Base-by-base conservation (phyloP, 2,329 filamentous ascomycete genomes). In the Dactylellina leptospora region DNA sequence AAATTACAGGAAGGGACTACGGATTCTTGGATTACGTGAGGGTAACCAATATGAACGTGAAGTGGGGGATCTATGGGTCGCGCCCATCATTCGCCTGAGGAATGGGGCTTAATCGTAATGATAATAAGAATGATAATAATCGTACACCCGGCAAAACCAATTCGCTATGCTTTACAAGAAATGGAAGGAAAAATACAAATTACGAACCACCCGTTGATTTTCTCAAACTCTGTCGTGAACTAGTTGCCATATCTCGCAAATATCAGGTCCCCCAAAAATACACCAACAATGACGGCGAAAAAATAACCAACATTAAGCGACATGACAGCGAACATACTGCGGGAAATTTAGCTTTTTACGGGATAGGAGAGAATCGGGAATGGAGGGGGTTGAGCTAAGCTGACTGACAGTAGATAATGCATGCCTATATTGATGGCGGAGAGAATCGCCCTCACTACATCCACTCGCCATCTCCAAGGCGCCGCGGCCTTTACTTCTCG, bases 311-410 rank as follows among this genome's bases (percentile, higher is more conserved):
- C 85, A 76, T 95, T 95, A 82, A 91, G 87, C 0, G 90, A 93
- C 91, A 95, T 96, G 78, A 96, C 90, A 11, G 90, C 91, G 81
- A 96, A 82, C 92, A 96, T 96, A 70, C 92, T 96, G 76, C 56
- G 74, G 56, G 70, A 75, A n/a, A n/a, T n/a, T n/a, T n/a, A n/a
- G n/a, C n/a, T n/a, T 8, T 33, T 18, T n/a, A 16, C 58, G 76
- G 74, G 22, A 63, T 72, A 47, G 33, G 28, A 23, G 20, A 40
- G 10, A 55, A 27, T 59, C 4, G 6, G 40, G 2, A 27, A n/a
- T 38, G 25, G 36, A 66, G 16, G 74, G 56, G 13, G 50, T 27
- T 44, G 45, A 38, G 20, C 56, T 2, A 27, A 33, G 10, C 22
- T 45, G 27, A 30, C 91, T 85, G 82, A 96, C 92, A 96, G 86